Evolutionary conservation across 2,329 filamentous ascomycete species (phyloP).

Genomic region (Pseudogymnoascus pannorum): DNA sequence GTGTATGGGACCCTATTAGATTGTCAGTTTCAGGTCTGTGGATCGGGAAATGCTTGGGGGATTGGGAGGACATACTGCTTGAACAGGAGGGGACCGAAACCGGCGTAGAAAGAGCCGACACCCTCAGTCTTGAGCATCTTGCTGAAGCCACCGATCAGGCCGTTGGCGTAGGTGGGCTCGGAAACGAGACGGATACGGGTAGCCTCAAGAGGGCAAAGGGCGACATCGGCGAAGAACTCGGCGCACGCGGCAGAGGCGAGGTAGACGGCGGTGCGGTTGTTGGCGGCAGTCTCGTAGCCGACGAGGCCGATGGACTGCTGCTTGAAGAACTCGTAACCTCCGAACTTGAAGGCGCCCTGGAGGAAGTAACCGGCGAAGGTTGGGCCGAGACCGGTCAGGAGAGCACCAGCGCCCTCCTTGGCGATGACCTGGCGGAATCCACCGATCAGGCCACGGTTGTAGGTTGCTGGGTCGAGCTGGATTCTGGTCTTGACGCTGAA

Average conservation of each 20-base stretch:
- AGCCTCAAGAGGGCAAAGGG: conserved; percentile 85
- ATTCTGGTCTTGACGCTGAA: conserved; percentile 89
- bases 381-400: conserved; percentile 78
- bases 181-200: conserved; percentile 91
- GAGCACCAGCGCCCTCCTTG: conserved; percentile 77
- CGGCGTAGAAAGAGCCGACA: conserved; percentile 80
- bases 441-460: conserved; percentile 81
- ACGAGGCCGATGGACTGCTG: conserved; percentile 75
- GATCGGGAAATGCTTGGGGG: conserved; percentile 16
- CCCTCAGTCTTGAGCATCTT: conserved; percentile 82
- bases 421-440: conserved; percentile 79
- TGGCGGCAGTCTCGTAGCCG: conserved; percentile 67
- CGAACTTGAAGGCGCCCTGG: conserved; percentile 88
- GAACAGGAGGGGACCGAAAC: conserved; percentile 81
- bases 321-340: conserved; percentile 96
- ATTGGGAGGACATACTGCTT: conserved; percentile 52
- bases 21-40: conserved; percentile 16
- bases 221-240: conserved; percentile 69
- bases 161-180: conserved; percentile 75
- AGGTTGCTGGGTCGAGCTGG: conserved; percentile 82
- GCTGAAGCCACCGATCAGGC: conserved; percentile 69
- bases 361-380: conserved; percentile 90
- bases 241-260: conserved; percentile 59
- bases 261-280: conserved; percentile 79
- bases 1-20: conserved; percentile 72